phyloP scores from a whole-genome alignment of 2,329 filamentous ascomycete genomes.

The Huntiella omanensis region DNA sequence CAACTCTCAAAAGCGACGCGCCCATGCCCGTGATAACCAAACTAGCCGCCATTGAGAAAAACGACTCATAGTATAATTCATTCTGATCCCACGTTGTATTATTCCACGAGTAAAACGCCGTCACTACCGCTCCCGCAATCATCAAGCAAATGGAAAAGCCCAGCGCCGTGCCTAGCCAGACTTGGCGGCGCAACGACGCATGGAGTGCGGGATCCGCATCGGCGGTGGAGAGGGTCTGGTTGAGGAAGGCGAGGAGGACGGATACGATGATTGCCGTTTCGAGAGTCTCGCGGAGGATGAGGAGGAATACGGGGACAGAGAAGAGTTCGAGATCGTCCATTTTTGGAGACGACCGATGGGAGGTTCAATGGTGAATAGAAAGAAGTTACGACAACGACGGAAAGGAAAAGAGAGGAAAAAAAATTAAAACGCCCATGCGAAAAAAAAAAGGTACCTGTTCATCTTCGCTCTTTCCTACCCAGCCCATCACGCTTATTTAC shows the following conservation, averaged over 20 bases:
- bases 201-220: slow-evolving; percentile 9
- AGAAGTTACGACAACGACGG: neutral
- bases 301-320: slow-evolving; percentile 69
- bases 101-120: slow-evolving; percentile 39
- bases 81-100: slow-evolving; percentile 43
- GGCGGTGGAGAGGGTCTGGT: slow-evolving; percentile 45
- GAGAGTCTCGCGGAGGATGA: slow-evolving; percentile 70
- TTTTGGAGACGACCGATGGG: neutral
- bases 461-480: neutral
- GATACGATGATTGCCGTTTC: slow-evolving; percentile 76
- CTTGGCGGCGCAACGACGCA: slow-evolving; percentile 9
- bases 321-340: slow-evolving; percentile 50
- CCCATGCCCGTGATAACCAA: slow-evolving; percentile 72
- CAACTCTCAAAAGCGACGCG: slow-evolving; percentile 59
- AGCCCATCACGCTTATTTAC: neutral
- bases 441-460: neutral
- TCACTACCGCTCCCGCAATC: slow-evolving; percentile 50
- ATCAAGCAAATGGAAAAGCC: slow-evolving; percentile 47
- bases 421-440: neutral
- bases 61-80: slow-evolving; percentile 66
- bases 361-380: neutral
- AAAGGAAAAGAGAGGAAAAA: neutral
- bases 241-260: slow-evolving; percentile 65
- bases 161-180: slow-evolving; percentile 47
- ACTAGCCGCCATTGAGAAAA: slow-evolving; percentile 55